Evolutionary conservation across 2,329 filamentous ascomycete species (phyloP).

Genomic region (Aspergillus sp.): DNA sequence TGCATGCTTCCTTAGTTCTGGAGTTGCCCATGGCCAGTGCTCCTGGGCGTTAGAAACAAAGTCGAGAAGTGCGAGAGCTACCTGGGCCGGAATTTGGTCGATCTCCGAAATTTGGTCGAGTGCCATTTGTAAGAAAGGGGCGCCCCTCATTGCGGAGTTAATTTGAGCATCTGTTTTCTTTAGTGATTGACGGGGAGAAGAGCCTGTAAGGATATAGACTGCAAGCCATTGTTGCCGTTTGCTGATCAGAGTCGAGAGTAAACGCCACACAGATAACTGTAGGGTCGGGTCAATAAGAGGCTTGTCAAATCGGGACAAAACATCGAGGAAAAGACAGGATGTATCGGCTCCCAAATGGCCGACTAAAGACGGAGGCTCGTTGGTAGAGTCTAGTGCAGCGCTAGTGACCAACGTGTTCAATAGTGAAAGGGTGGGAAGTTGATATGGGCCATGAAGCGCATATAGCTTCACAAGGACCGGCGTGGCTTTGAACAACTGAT

Average conservation of each 20-base stretch:
- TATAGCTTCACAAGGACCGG: slow-evolving; percentile 76
- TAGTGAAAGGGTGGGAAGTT: slow-evolving; percentile 64
- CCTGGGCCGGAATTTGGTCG: slow-evolving; percentile 60
- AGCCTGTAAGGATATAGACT: slow-evolving; percentile 85
- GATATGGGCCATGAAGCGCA: slow-evolving; percentile 66
- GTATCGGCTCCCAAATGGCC: slow-evolving; percentile 82
- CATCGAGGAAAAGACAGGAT: slow-evolving; percentile 78
- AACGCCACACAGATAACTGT: slow-evolving; percentile 73
- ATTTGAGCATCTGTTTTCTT: slow-evolving; percentile 51
- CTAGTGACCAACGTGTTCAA: slow-evolving; percentile 72
- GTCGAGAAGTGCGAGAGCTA: slow-evolving; percentile 74
- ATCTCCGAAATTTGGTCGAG: slow-evolving; percentile 69
- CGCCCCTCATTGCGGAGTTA: slow-evolving; percentile 50
- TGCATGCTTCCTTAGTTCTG: slow-evolving; percentile 71
- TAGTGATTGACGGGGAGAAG: slow-evolving; percentile 74
- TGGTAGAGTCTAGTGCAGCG: slow-evolving; percentile 59
- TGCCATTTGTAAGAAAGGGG: slow-evolving; percentile 73
- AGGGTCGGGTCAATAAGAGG: slow-evolving; percentile 68
- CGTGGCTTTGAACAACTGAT: slow-evolving; percentile 76
- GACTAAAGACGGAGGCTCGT: slow-evolving; percentile 90
- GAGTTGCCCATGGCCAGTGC: slow-evolving; percentile 93
- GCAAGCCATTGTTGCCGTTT: slow-evolving; percentile 96
- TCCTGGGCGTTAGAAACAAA: slow-evolving; percentile 89
- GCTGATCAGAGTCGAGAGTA: slow-evolving; percentile 81
- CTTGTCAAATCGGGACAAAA: slow-evolving; percentile 74